Evolutionary conservation across 495 filamentous ascomycete species (phyloP).

Genomic region (Penicillium salamii): DNA sequence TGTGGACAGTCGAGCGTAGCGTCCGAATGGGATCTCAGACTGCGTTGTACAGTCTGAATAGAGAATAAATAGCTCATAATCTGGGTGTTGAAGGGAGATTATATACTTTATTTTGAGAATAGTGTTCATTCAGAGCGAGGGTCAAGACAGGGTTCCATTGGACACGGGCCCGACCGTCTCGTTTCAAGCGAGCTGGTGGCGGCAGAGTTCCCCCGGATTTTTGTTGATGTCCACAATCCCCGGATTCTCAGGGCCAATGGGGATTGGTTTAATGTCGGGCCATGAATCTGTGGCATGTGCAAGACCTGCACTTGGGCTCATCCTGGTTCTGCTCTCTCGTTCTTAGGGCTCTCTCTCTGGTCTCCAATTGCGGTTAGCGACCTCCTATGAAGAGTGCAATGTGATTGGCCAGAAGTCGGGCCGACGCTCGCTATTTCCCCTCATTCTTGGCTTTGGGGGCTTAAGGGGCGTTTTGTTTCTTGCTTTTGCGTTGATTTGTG

Average conservation of each 20-base stretch:
- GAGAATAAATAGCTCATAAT: not conserved
- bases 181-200: constrained; percentile 1
- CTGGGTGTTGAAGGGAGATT: not conserved
- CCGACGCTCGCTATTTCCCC: not conserved
- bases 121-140: not conserved
- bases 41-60: not conserved
- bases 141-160: not conserved
- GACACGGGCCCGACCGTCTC: not conserved
- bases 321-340: not conserved
- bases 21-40: not conserved
- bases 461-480: no score
- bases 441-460: not conserved
- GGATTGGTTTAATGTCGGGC: constrained; percentile 6
- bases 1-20: not conserved
- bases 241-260: not conserved
- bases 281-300: not conserved
- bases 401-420: constrained; percentile 2
- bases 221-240: not conserved
- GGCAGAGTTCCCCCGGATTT: constrained; percentile 1
- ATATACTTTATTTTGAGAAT: not conserved
- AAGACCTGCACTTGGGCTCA: not conserved
- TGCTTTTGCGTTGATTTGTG: no score
- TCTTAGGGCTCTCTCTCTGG: not conserved
- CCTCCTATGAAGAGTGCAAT: not conserved
- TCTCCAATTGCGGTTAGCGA: not conserved